These are phyloP conservation scores for Saccharum spontaneum DNA, from an alignment of 176 grass and related monocot genomes.

Conservation along the genomic window DNA sequence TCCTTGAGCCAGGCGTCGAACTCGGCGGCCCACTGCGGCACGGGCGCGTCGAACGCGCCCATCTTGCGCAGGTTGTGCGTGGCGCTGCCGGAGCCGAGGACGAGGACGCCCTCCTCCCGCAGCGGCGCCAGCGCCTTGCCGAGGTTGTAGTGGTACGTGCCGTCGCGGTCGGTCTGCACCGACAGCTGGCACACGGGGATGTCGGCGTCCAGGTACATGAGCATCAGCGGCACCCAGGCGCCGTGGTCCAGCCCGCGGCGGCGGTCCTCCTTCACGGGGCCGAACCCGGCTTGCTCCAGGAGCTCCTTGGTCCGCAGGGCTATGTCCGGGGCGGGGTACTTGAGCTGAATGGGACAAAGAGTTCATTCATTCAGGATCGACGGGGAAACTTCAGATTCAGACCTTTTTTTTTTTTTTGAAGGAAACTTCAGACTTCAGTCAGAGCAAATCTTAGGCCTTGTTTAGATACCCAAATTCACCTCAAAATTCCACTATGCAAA, in stretches of 20 bases:
- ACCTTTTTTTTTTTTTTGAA: too few species aligned
- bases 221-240: constrained; percentile 74
- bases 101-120: constrained; percentile 62
- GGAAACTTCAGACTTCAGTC: too few species aligned
- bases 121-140: constrained; percentile 69
- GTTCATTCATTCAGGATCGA: too few species aligned
- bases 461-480: too few species aligned
- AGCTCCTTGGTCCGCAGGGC: constrained; percentile 21
- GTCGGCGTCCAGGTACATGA: constrained; percentile 80
- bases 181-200: constrained; percentile 87
- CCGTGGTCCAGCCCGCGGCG: constrained; percentile 80
- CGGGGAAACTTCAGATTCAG: too few species aligned
- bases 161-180: constrained; percentile 55
- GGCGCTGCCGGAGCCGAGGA: constrained; percentile 82
- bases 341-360: too few species aligned
- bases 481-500: too few species aligned
- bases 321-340: too few species aligned
- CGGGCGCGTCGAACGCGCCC: constrained; percentile 7
- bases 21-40: constrained; percentile 56
- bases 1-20: constrained; percentile 88
- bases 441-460: too few species aligned
- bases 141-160: constrained; percentile 77
- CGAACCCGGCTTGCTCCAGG: constrained; percentile 61
- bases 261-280: constrained; percentile 58
- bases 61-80: constrained; percentile 74